Evolutionary conservation across 1,139 yeast species (phyloP).

Genomic region (Geotrichum histeridarum): DNA sequence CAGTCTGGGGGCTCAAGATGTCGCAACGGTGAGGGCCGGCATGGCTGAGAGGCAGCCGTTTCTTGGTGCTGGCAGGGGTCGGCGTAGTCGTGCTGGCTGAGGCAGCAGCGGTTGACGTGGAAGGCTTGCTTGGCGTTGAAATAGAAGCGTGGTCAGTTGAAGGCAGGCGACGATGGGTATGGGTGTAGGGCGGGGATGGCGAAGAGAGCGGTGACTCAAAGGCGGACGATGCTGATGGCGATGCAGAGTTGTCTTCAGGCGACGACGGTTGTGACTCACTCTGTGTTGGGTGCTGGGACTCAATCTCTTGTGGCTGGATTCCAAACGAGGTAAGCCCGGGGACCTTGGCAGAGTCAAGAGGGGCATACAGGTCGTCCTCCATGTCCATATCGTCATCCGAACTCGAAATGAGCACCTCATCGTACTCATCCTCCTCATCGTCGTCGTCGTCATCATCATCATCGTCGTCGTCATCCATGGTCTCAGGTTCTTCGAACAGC

Average conservation of each 20-base stretch:
- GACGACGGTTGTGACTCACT: not conserved
- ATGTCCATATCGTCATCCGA: constrained; percentile 4
- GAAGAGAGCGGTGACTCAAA: not conserved
- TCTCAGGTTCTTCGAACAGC: constrained; percentile 1
- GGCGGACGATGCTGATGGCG: not conserved
- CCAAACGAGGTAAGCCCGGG: constrained; percentile 10
- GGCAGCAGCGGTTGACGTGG: not conserved
- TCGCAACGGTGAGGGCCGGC: constrained; percentile 52
- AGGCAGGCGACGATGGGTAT: not conserved
- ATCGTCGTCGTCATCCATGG: not conserved
- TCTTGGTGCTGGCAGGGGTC: constrained; percentile 2
- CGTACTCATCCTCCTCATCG: constrained; percentile 3
- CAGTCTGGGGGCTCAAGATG: constrained; percentile 55
- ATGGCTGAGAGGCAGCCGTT: constrained; percentile 18
- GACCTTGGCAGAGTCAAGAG: not conserved
- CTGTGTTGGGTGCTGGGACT: not conserved
- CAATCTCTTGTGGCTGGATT: not conserved
- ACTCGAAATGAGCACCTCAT: constrained; percentile 5
- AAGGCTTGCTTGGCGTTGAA: not conserved
- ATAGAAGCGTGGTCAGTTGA: not conserved
- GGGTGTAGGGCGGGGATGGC: not conserved
- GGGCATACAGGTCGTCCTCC: constrained; percentile 7
- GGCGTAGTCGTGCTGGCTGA: not conserved
- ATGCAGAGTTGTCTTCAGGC: not conserved
- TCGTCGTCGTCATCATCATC: constrained; percentile 6